Evolutionary conservation across 2,329 filamentous ascomycete species (phyloP).

Genomic region (Colletotrichum eremochloae): DNA sequence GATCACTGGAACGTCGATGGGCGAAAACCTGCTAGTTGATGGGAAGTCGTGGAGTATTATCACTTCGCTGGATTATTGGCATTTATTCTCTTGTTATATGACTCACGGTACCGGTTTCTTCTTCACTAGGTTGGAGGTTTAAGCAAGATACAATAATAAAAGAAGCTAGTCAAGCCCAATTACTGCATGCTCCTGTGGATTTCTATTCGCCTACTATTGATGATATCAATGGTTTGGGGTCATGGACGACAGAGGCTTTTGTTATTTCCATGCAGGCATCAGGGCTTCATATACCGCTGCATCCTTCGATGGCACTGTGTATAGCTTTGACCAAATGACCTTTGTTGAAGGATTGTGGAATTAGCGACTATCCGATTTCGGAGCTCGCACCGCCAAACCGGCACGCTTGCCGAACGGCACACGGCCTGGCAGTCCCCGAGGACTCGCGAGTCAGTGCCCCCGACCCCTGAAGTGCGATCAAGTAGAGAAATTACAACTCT

Average conservation of each 20-base stretch:
- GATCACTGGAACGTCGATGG: not conserved
- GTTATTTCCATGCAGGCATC: not conserved
- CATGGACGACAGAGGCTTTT: too few species aligned
- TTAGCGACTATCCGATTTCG: not conserved
- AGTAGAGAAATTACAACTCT: not conserved
- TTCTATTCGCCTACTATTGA: too few species aligned
- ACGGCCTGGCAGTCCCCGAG: not conserved
- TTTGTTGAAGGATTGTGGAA: not conserved
- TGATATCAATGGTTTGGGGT: too few species aligned
- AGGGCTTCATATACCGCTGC: too few species aligned
- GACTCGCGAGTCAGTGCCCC: not conserved
- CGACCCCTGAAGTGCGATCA: not conserved
- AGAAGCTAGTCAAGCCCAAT: too few species aligned
- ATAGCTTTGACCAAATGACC: not conserved
- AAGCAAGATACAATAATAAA: too few species aligned
- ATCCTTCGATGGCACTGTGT: not conserved
- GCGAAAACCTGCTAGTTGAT: too few species aligned
- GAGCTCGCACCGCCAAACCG: slow-evolving; percentile 18
- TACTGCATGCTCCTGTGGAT: too few species aligned
- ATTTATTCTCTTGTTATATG: not conserved
- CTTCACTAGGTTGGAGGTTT: too few species aligned
- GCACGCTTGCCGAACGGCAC: not conserved
- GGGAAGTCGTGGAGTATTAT: too few species aligned
- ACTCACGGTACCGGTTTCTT: too few species aligned
- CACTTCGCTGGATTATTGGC: not conserved